A percentile compares a stretch with the other conserved stretches of the same genome.
phyloP scores from a whole-genome alignment of 306 rosid genomes.

The Nissolia schottii region DNA sequence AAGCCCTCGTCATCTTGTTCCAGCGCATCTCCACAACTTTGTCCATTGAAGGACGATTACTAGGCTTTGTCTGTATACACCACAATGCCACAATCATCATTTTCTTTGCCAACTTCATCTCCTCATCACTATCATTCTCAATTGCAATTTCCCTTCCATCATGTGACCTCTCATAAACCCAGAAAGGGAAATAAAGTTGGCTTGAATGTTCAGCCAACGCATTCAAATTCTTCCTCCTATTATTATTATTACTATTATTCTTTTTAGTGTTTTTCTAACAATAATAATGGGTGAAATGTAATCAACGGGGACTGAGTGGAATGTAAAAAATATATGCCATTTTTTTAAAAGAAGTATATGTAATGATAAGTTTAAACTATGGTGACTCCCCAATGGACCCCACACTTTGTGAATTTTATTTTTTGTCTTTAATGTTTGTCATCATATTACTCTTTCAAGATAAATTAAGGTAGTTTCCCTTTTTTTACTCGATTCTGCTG shows the following conservation, averaged over 20 bases:
- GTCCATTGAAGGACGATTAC: constrained; percentile 36
- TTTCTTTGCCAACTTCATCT: constrained; percentile 7
- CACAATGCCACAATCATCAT: constrained; percentile 30
- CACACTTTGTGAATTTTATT: too few species aligned
- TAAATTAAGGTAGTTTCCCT: too few species aligned
- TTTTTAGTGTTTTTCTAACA: background rate
- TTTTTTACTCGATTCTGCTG: too few species aligned
- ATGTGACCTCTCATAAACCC: constrained; percentile 19
- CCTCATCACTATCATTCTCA: constrained; percentile 13
- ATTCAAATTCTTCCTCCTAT: constrained; percentile 22
- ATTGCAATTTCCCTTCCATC: background rate
- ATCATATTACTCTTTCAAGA: too few species aligned
- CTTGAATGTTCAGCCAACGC: constrained; percentile 15
- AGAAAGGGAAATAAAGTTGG: constrained; percentile 23
- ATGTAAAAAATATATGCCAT: too few species aligned
- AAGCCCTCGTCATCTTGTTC: background rate
- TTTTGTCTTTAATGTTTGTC: too few species aligned
- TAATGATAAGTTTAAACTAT: too few species aligned
- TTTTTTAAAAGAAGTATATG: too few species aligned
- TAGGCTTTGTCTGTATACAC: constrained; percentile 27
- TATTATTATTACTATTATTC: too few species aligned
- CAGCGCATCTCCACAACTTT: constrained; percentile 19
- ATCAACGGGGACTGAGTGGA: too few species aligned
- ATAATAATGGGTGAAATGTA: too few species aligned
- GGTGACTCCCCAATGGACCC: too few species aligned